A percentile compares a stretch with the other conserved stretches of the same genome.
Evolutionary conservation across 164 flowering plant species (phyloP).

Genomic region (Chimonanthus salicifolius): DNA sequence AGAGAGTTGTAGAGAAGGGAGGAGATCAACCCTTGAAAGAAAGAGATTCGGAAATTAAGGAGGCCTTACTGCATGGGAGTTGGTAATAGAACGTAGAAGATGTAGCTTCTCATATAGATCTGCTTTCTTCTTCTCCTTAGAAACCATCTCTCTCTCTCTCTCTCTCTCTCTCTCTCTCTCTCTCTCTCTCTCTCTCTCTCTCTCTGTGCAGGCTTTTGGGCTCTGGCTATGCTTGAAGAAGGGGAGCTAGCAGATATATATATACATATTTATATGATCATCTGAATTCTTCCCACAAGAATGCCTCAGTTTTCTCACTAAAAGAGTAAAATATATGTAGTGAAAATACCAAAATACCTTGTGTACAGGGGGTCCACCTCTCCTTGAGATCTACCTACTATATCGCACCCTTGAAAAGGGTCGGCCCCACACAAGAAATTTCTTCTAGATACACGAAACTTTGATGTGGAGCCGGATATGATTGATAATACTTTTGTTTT

Average conservation of each 20-base stretch:
- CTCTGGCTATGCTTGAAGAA: conserved; percentile 18
- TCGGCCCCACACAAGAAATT: too few species aligned
- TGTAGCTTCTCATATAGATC: conserved; percentile 83
- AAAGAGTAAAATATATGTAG: neutral
- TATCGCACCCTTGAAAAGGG: too few species aligned
- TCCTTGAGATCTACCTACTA: too few species aligned
- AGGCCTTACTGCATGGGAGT: conserved; percentile 68
- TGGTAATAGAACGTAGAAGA: conserved; percentile 79
- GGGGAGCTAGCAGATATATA: conserved; percentile 24
- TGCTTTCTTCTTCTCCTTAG: conserved; percentile 69
- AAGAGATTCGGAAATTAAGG: neutral
- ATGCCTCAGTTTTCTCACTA: conserved; percentile 31
- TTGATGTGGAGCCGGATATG: too few species aligned
- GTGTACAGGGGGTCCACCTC: too few species aligned
- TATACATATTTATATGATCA: conserved; percentile 25
- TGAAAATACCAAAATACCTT: conserved; percentile 21
- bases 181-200: neutral
- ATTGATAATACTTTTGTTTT: too few species aligned
- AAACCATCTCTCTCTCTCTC: conserved; percentile 41
- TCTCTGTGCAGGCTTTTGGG: conserved; percentile 6
- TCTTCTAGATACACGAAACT: too few species aligned
- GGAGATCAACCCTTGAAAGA: too few species aligned
- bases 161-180: neutral
- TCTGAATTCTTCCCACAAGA: conserved; percentile 31
- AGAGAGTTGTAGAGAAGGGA: too few species aligned